Percentiles rank a stretch among this genome's conserved stretches.
Evolutionary conservation across 2,329 filamentous ascomycete species (phyloP).

Genomic region (Colletotrichum zoysiae): DNA sequence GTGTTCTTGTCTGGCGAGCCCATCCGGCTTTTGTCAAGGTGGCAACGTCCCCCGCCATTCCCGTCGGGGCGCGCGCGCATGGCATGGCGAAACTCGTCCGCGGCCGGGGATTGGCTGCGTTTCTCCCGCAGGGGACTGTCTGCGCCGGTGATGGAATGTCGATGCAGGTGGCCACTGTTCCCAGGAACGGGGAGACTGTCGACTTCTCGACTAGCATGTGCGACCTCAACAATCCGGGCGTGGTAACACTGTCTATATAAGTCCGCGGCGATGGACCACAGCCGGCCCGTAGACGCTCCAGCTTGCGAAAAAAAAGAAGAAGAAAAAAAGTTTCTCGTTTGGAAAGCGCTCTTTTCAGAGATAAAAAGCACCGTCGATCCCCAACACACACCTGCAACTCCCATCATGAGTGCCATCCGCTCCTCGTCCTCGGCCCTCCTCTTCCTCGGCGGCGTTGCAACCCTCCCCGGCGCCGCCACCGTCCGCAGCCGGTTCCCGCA

Average conservation of each 20-base stretch:
- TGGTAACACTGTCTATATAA: constrained; percentile 12
- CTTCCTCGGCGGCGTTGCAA: constrained; percentile 44
- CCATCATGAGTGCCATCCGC: constrained; percentile 34
- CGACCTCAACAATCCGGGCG: constrained; percentile 31
- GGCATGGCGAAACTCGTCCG: constrained; percentile 16
- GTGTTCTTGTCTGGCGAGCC: neutral
- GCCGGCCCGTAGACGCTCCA: too few relatives aligned
- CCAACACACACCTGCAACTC: neutral
- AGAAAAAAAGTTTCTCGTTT: constrained; percentile 8
- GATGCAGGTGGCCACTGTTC: constrained; percentile 18
- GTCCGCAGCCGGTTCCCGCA: constrained; percentile 41
- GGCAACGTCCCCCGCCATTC: constrained; percentile 35
- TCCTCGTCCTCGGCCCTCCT: constrained; percentile 42
- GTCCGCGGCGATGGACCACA: neutral
- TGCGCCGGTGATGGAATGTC: constrained; percentile 29
- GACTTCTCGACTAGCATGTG: constrained; percentile 4
- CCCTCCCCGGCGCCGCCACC: constrained; percentile 43
- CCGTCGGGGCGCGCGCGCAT: constrained; percentile 13
- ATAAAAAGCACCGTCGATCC: neutral
- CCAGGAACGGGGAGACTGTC: constrained; percentile 19
- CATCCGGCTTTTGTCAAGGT: neutral
- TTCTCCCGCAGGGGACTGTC: constrained; percentile 30
- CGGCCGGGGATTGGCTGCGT: constrained; percentile 29
- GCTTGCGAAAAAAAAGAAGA: neutral
- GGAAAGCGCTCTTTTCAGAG: constrained; percentile 11